Evolutionary conservation across 176 grass and related monocot genomes (phyloP), one percentile per base, ranked within the genome.

Genomic region (Alopecurus myosuroides): DNA sequence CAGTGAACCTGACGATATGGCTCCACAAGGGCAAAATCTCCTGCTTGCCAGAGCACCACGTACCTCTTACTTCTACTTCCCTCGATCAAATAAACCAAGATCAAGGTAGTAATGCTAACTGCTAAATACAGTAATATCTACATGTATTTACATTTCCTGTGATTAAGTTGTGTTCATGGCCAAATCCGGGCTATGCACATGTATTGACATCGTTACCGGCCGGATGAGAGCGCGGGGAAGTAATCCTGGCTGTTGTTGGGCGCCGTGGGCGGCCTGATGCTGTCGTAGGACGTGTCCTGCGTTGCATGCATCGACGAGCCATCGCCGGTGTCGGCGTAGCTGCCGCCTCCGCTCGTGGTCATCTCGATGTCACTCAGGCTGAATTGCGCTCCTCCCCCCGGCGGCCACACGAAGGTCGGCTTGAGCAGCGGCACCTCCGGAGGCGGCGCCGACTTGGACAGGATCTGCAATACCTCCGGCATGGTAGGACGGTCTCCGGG

Each of bases 401-500:
- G 79, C 35, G 86, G 92, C 88, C 88, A 88, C 23, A 91, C 53
- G 80, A 91, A 94, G 3, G 3, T 20, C 0, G 88, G 88, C 76
- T 86, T 94, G 7, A 51, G 3, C 22, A 1, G 61, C 30, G 86
- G 88, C 76, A 94, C 83, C 41, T 68, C 60, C 0, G 88, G 92
- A 29, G 88, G 83, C 45, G 88, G 44, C 70, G 77, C 65, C 0
- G 76, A 64, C 36, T 80, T 88, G 4, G 83, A 51, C 45, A 94
- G 6, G 1, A 94, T 77, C 86, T 94, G 92, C 60, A 94, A 15
- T 13, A 91, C 50, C n/a, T 75, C 52, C 31, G 81, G 68, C 70
- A 88, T 88, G 70, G 80, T 78, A 1, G 92, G 92, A 18, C 88
- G 37, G 10, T 91, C 86, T 15, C 14, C 49, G 0, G 86, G 79